phyloP scores from a whole-genome alignment of 352 stramenopile species.

The Phytophthora podocarpi region DNA sequence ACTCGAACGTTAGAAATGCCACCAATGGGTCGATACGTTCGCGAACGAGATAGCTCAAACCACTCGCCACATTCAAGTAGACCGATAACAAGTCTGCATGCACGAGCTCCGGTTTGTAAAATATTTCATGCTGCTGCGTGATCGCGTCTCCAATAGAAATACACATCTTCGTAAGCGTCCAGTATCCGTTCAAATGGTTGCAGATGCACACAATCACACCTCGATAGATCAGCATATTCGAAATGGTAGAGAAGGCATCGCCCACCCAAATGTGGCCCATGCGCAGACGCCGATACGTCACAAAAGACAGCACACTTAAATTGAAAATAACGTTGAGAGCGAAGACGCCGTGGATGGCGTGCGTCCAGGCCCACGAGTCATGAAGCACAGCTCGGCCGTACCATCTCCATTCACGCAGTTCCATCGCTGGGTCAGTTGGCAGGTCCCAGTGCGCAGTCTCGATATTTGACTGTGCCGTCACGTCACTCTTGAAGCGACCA shows the following conservation, averaged over 20 bases:
- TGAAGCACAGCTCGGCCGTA: slow-evolving; percentile 29
- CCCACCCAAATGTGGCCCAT: slow-evolving; percentile 43
- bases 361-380: slow-evolving; percentile 53
- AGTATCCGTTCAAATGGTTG: slow-evolving; percentile 41
- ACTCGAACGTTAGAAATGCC: slow-evolving; percentile 27
- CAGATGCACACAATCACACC: slow-evolving; percentile 35
- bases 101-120: slow-evolving; percentile 33
- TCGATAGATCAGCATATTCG: slow-evolving; percentile 33
- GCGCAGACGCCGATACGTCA: slow-evolving; percentile 36
- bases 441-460: slow-evolving; percentile 34
- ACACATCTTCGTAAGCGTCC: slow-evolving; percentile 37
- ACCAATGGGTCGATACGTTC: slow-evolving; percentile 40
- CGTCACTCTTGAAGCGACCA: slow-evolving; percentile 37
- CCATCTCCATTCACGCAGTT: slow-evolving; percentile 34
- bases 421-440: slow-evolving; percentile 12
- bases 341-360: slow-evolving; percentile 37
- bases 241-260: slow-evolving; percentile 42
- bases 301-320: slow-evolving; percentile 30
- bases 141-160: slow-evolving; percentile 22
- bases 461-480: slow-evolving; percentile 46
- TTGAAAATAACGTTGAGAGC: slow-evolving; percentile 30
- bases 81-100: slow-evolving; percentile 43
- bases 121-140: slow-evolving; percentile 17
- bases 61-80: slow-evolving; percentile 27
- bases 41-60: slow-evolving; percentile 21